phyloP scores from a whole-genome alignment of 2,329 filamentous ascomycete species.

The Venturia effusa region DNA sequence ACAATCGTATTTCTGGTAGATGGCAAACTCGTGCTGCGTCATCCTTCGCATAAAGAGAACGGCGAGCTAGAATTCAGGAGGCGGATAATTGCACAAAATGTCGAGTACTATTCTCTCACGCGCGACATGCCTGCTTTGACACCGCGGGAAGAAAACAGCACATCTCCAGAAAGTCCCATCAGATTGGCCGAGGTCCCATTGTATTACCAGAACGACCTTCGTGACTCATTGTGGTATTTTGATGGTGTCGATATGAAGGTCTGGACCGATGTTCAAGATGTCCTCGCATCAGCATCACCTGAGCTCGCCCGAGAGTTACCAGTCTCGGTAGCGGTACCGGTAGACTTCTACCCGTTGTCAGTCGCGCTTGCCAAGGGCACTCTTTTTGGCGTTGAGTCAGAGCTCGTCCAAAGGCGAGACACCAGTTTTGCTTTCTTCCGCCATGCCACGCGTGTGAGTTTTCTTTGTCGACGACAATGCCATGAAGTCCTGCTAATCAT shows the following conservation, averaged over 20 bases:
- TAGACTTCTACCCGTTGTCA: constrained; percentile 95
- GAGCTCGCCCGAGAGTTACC: constrained; percentile 61
- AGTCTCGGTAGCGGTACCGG: constrained; percentile 60
- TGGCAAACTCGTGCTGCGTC: constrained; percentile 85
- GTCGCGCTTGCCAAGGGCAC: constrained; percentile 83
- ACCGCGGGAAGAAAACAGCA: constrained; percentile 24
- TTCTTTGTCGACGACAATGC: background rate
- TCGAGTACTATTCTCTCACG: constrained; percentile 91
- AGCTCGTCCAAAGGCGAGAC: constrained; percentile 86
- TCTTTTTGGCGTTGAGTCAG: constrained; percentile 80
- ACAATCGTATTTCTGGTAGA: constrained; percentile 95
- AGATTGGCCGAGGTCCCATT: constrained; percentile 33
- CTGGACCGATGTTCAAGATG: constrained; percentile 81
- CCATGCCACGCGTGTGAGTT: constrained; percentile 70
- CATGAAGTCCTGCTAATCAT: background rate
- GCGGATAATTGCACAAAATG: constrained; percentile 89
- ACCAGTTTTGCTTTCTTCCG: constrained; percentile 84
- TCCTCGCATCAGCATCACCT: constrained; percentile 59
- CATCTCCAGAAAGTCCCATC: constrained; percentile 33
- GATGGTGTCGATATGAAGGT: constrained; percentile 76
- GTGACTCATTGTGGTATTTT: constrained; percentile 90
- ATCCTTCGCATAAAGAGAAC: constrained; percentile 71
- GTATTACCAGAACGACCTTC: constrained; percentile 44
- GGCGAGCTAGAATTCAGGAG: constrained; percentile 95
- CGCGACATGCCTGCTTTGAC: constrained; percentile 59